These are phyloP conservation scores for Inonotus hispidus DNA, from an alignment of 1,284 basidiomycete species.

Conservation along the genomic window DNA sequence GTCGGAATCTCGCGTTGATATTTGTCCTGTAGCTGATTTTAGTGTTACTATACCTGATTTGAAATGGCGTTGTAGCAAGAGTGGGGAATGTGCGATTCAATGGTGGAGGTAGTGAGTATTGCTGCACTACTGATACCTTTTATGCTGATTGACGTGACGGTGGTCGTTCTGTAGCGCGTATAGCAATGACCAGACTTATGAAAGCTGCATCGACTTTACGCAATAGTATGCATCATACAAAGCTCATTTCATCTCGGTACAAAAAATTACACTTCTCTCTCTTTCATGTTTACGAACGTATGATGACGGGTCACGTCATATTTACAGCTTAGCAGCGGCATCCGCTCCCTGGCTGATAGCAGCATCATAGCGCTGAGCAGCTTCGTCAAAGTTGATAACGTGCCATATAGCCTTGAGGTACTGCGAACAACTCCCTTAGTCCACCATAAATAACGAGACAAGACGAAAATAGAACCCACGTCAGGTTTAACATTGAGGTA, in stretches of 20 bases:
- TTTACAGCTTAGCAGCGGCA: constrained; percentile 9
- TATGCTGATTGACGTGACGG: background rate
- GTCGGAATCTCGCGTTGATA: background rate
- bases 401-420: constrained; percentile 78
- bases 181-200: constrained; percentile 25
- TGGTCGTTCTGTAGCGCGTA: constrained; percentile 2
- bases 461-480: constrained; percentile 34
- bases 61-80: constrained; percentile 26
- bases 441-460: background rate
- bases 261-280: background rate
- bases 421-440: constrained; percentile 32
- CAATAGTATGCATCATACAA: background rate
- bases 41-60: constrained; percentile 33
- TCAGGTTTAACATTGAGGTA: constrained; percentile 73
- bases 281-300: background rate
- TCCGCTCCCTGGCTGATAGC: constrained; percentile 25
- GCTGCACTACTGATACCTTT: background rate
- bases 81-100: constrained; percentile 34
- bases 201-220: constrained; percentile 32
- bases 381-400: constrained; percentile 80
- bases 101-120: constrained; percentile 30
- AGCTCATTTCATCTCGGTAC: background rate
- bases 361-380: constrained; percentile 60
- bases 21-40: constrained; percentile 28
- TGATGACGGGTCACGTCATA: background rate